A percentile compares a stretch with the other conserved stretches of the same genome.
phyloP scores from a whole-genome alignment of 495 filamentous ascomycete genomes.

The Hyphodiscus hymeniophilus region DNA sequence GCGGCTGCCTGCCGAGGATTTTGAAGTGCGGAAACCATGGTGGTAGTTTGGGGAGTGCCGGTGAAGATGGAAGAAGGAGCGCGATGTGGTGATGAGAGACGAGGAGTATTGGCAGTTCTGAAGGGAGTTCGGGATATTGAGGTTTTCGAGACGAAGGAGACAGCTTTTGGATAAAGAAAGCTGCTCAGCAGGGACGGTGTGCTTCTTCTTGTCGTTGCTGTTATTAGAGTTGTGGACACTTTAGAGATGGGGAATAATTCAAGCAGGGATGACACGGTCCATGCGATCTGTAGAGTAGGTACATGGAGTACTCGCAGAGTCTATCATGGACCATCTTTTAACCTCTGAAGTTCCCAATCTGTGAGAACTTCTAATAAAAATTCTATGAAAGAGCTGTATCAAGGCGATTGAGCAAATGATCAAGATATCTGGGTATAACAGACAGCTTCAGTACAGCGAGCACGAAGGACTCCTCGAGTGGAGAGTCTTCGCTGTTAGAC shows the following conservation, averaged over 20 bases:
- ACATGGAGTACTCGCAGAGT: no score
- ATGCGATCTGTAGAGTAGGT: no score
- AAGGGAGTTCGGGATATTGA: not conserved
- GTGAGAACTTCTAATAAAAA: no score
- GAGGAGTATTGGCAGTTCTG: not conserved
- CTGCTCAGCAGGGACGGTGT: slow-evolving; percentile 7
- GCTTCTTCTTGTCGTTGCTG: not conserved
- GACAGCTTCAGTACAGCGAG: no score
- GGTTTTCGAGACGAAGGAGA: not conserved
- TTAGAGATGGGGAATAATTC: slow-evolving; percentile 5
- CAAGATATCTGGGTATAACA: no score
- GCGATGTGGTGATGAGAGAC: not conserved
- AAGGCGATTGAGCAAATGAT: no score
- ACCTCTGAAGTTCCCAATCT: no score
- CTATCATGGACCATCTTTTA: no score
- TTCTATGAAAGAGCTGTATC: no score
- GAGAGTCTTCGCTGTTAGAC: no score
- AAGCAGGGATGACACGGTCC: no score
- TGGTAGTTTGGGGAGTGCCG: not conserved
- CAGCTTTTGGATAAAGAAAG: not conserved
- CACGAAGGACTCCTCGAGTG: no score
- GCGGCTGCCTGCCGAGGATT: slow-evolving; percentile 77
- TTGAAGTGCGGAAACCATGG: slow-evolving; percentile 65
- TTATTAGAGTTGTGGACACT: slow-evolving; percentile 18
- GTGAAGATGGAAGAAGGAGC: not conserved